Conservation (phyloP, 768 basidiomycete genomes). For the Tricholoma bakamatsutake region DNA sequence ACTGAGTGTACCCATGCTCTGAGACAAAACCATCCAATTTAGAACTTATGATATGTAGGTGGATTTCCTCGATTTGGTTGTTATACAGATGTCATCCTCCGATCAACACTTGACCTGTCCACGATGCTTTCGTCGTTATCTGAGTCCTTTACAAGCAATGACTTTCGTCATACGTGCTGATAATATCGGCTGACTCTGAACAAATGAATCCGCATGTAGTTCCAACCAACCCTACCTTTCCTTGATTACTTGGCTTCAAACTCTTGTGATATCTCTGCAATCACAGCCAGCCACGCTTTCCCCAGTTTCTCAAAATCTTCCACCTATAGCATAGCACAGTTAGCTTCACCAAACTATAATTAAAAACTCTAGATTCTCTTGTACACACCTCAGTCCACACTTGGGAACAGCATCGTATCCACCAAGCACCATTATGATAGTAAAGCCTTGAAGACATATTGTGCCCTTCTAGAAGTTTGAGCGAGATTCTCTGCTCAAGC, state of each 20-base stretch:
- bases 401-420: constrained; percentile 35
- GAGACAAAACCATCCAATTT: too few relatives aligned
- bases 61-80: too few relatives aligned
- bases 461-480: constrained; percentile 22
- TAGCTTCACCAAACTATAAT: not conserved
- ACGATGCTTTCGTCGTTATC: too few relatives aligned
- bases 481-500: constrained; percentile 19
- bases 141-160: too few relatives aligned
- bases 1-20: too few relatives aligned
- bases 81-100: too few relatives aligned
- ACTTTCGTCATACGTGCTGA: too few relatives aligned
- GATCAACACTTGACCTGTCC: too few relatives aligned
- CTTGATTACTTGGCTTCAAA: not conserved
- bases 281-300: constrained; percentile 28
- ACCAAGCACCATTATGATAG: constrained; percentile 33
- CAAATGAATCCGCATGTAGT: not conserved
- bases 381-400: constrained; percentile 31
- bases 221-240: not conserved
- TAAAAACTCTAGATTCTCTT: not conserved
- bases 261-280: constrained; percentile 27
- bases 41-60: too few relatives aligned
- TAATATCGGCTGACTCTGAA: too few relatives aligned
- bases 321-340: constrained; percentile 19
- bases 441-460: constrained; percentile 28
- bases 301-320: constrained; percentile 39